Evolutionary conservation across 495 filamentous ascomycete species (phyloP).

Genomic region (Aspergillus panamensis): DNA sequence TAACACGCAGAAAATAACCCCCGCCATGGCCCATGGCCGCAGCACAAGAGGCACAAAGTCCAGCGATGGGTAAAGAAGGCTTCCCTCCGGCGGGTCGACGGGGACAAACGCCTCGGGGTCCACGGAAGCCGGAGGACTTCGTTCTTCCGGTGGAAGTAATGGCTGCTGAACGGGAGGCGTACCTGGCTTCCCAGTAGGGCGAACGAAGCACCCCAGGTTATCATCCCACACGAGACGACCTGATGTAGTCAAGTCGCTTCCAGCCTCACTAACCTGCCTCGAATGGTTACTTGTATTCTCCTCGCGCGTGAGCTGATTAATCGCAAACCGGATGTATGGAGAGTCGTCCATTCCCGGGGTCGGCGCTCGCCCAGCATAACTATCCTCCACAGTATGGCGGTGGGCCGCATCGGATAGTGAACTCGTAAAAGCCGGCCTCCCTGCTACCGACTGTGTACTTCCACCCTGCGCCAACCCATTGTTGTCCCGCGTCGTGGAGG

Average conservation of each 20-base stretch:
- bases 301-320: constrained; percentile 67
- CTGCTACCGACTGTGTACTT: constrained; percentile 37
- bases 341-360: constrained; percentile 66
- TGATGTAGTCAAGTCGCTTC: constrained; percentile 43
- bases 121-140: constrained; percentile 31
- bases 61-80: constrained; percentile 51
- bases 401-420: constrained; percentile 30
- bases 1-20: constrained; percentile 57
- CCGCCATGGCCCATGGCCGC: constrained; percentile 55
- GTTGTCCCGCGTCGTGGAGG: not conserved
- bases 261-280: constrained; percentile 33
- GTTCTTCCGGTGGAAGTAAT: constrained; percentile 10
- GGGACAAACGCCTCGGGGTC: constrained; percentile 52
- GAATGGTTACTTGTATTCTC: constrained; percentile 37
- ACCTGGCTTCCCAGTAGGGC: constrained; percentile 23
- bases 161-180: constrained; percentile 18
- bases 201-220: constrained; percentile 46
- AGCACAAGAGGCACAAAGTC: constrained; percentile 65
- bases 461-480: constrained; percentile 26
- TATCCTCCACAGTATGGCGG: constrained; percentile 31
- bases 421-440: constrained; percentile 29
- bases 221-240: constrained; percentile 53
- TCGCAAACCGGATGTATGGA: constrained; percentile 68
- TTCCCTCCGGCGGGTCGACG: constrained; percentile 44
- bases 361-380: constrained; percentile 40